These are phyloP conservation scores for Kluyveromyces marxianus DNA, from an alignment of 1,139 yeast species.

Conservation along the genomic window DNA sequence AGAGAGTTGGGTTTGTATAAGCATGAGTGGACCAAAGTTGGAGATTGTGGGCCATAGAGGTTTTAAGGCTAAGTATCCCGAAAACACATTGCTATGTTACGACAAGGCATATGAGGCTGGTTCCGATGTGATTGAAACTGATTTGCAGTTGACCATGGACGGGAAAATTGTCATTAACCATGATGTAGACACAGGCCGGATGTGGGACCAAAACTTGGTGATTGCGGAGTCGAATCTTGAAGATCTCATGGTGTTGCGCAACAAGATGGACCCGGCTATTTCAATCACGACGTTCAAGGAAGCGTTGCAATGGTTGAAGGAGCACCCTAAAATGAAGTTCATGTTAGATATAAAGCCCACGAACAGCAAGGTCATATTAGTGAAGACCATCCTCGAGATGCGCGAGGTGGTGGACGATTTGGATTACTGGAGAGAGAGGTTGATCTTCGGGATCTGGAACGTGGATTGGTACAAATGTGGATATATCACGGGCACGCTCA, in stretches of 20 bases:
- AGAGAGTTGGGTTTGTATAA: too few relatives aligned
- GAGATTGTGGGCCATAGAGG: constrained; percentile 33
- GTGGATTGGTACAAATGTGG: constrained; percentile 54
- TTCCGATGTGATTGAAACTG: constrained; percentile 72
- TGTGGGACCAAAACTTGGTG: constrained; percentile 31
- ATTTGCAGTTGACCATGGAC: constrained; percentile 72
- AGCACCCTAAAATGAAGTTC: constrained; percentile 38
- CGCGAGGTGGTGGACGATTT: constrained; percentile 42
- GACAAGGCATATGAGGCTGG: constrained; percentile 63
- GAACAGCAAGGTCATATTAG: constrained; percentile 53
- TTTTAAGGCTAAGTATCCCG: constrained; percentile 51
- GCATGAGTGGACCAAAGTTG: background rate
- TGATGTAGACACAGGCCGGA: constrained; percentile 33
- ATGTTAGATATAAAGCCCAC: constrained; percentile 80
- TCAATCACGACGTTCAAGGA: constrained; percentile 55
- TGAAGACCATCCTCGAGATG: constrained; percentile 45
- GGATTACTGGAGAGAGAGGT: constrained; percentile 56
- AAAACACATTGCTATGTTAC: constrained; percentile 72
- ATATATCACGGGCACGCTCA: constrained; percentile 34
- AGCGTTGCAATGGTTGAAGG: constrained; percentile 50
- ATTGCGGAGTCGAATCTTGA: constrained; percentile 35
- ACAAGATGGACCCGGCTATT: constrained; percentile 47
- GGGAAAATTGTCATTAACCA: constrained; percentile 71
- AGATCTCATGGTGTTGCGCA: constrained; percentile 45
- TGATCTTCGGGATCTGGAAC: constrained; percentile 81